Conservation (phyloP, 257 asterid genomes). For the Solanum raphanifolium region DNA sequence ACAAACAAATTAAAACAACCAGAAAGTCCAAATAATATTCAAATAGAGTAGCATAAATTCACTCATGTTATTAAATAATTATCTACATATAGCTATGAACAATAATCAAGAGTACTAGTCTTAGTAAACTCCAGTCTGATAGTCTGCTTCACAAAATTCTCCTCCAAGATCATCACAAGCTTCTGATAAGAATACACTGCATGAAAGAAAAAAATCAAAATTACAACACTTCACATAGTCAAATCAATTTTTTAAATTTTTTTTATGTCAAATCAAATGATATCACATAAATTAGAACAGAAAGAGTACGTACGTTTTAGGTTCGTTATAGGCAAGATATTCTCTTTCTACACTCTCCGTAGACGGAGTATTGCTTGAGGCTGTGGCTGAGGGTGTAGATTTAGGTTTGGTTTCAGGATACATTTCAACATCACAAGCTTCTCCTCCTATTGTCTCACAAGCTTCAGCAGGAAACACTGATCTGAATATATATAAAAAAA, state of each 20-base stretch:
- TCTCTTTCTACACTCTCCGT: conserved; percentile 42
- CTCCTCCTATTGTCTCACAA: conserved; percentile 57
- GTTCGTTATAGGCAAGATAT: conserved; percentile 37
- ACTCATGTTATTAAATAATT: background rate
- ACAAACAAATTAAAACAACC: background rate
- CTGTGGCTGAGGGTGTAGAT: background rate
- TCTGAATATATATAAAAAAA: background rate
- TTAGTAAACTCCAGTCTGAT: conserved; percentile 13
- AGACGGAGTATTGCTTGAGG: background rate
- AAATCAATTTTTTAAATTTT: too few relatives aligned
- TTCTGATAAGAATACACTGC: conserved; percentile 27
- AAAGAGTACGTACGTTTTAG: conserved; percentile 2
- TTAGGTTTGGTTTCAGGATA: conserved; percentile 40
- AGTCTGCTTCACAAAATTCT: conserved; percentile 21
- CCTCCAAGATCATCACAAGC: conserved; percentile 37
- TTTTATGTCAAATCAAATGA: background rate
- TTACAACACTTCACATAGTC: background rate
- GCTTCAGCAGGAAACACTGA: conserved; percentile 61
- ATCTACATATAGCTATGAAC: background rate
- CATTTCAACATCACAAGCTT: conserved; percentile 34
- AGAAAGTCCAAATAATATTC: background rate
- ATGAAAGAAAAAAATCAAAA: background rate
- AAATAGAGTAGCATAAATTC: background rate
- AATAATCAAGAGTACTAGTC: background rate
- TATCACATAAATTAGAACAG: background rate